Percentiles rank a stretch among this genome's conserved stretches.
Evolutionary conservation across 306 rosid genomes (phyloP).

Genomic region (Glycine tomentella): DNA sequence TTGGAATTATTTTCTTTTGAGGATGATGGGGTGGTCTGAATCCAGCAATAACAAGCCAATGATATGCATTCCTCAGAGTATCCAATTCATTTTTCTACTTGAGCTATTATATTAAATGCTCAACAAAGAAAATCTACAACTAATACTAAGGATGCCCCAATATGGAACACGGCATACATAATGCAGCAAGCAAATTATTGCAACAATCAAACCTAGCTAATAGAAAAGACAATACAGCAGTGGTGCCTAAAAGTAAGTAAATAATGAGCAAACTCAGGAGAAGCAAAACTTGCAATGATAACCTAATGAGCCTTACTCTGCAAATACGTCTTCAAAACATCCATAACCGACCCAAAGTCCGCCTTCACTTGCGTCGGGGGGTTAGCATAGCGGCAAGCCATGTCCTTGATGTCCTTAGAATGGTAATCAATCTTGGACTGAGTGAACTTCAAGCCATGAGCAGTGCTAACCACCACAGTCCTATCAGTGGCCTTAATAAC

Average conservation of each 20-base stretch:
- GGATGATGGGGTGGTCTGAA: neutral
- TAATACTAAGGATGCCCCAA: slow-evolving; percentile 39
- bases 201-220: slow-evolving; percentile 43
- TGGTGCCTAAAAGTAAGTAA: neutral
- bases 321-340: slow-evolving; percentile 81
- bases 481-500: slow-evolving; percentile 70
- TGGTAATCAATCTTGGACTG: slow-evolving; percentile 87
- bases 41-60: slow-evolving; percentile 30
- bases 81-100: too few relatives aligned
- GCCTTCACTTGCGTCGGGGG: slow-evolving; percentile 83
- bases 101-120: slow-evolving; percentile 24
- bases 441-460: slow-evolving; percentile 90
- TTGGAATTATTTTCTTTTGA: neutral
- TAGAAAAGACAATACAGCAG: slow-evolving; percentile 32
- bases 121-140: slow-evolving; percentile 50
- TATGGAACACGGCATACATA: slow-evolving; percentile 34
- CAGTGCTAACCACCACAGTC: slow-evolving; percentile 91
- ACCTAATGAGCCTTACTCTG: slow-evolving; percentile 76
- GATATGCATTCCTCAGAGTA: too few relatives aligned
- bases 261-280: neutral
- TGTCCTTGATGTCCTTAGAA: slow-evolving; percentile 73
- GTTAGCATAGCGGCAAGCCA: slow-evolving; percentile 79
- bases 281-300: slow-evolving; percentile 37
- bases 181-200: slow-evolving; percentile 44
- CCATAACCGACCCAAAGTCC: slow-evolving; percentile 87